Conservation (phyloP, 75 land plant genomes). For the Gnetum montanum region DNA sequence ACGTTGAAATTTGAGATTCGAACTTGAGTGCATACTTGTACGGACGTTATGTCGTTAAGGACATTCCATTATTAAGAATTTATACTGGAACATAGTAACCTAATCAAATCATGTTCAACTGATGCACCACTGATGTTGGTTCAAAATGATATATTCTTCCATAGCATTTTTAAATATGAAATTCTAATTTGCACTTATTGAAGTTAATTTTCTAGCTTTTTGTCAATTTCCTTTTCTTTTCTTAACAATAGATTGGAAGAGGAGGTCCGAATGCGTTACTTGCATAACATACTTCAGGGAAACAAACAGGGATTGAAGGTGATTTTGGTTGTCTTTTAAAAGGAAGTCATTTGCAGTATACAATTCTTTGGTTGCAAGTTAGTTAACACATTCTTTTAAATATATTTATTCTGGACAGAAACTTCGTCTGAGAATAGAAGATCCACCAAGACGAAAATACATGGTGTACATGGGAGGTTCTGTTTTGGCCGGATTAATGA, state of each 20-base stretch:
- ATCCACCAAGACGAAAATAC: conserved; percentile 47
- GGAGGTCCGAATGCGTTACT: conserved; percentile 38
- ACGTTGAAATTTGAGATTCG: no score
- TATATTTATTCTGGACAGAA: conserved; percentile 18
- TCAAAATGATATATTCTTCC: no score
- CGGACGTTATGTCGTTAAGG: no score
- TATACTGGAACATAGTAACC: no score
- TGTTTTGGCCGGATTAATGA: conserved; percentile 49
- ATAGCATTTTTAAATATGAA: no score
- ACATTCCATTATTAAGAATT: no score
- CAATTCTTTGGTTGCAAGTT: background rate
- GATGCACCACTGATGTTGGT: no score
- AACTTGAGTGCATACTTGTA: no score
- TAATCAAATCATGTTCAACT: no score
- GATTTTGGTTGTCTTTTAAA: background rate
- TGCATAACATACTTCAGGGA: conserved; percentile 37
- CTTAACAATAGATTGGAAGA: conserved; percentile 31
- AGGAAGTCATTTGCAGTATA: background rate
- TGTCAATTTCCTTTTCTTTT: background rate
- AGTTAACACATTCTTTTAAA: background rate
- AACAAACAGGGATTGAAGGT: conserved; percentile 52
- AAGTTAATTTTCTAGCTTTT: no score
- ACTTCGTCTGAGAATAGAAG: conserved; percentile 41
- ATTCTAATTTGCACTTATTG: no score
- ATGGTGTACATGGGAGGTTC: conserved; percentile 56